phyloP scores from a whole-genome alignment of 1,139 yeast genomes.

The Candida sp. region DNA sequence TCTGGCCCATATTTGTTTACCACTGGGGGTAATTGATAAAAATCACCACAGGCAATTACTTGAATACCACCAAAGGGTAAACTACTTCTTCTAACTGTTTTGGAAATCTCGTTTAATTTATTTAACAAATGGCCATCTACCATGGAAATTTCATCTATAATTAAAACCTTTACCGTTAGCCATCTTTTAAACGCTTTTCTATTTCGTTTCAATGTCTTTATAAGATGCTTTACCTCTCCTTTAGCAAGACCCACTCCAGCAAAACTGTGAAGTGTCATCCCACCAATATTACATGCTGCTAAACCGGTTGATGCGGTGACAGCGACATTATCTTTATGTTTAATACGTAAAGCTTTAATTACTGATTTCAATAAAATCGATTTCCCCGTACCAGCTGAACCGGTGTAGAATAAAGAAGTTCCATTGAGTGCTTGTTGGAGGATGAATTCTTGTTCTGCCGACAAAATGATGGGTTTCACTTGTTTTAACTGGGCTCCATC shows the following conservation, averaged over 20 bases:
- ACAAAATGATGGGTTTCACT: slow-evolving; percentile 36
- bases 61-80: slow-evolving; percentile 90
- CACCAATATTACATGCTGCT: slow-evolving; percentile 92
- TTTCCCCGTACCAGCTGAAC: slow-evolving; percentile 97
- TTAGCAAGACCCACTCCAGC: slow-evolving; percentile 82
- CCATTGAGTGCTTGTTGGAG: slow-evolving; percentile 37
- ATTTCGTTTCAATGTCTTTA: slow-evolving; percentile 55
- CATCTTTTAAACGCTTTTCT: slow-evolving; percentile 57
- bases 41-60: slow-evolving; percentile 82
- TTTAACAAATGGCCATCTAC: slow-evolving; percentile 74
- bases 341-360: slow-evolving; percentile 53
- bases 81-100: slow-evolving; percentile 43
- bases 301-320: slow-evolving; percentile 92
- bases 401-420: slow-evolving; percentile 75
- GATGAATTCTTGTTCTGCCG: slow-evolving; percentile 40
- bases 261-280: slow-evolving; percentile 80
- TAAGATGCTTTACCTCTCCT: slow-evolving; percentile 31
- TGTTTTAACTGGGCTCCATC: slow-evolving; percentile 11
- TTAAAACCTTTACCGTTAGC: slow-evolving; percentile 58
- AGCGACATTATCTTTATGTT: slow-evolving; percentile 57
- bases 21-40: slow-evolving; percentile 90
- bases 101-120: slow-evolving; percentile 65
- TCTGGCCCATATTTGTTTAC: slow-evolving; percentile 21
- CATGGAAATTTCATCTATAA: slow-evolving; percentile 91
- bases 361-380: slow-evolving; percentile 72